Percentiles rank a stretch among this genome's conserved stretches.
These are phyloP conservation scores for Alternaria ventricosa DNA, from an alignment of 2,329 filamentous ascomycete genomes.

Conservation along the genomic window DNA sequence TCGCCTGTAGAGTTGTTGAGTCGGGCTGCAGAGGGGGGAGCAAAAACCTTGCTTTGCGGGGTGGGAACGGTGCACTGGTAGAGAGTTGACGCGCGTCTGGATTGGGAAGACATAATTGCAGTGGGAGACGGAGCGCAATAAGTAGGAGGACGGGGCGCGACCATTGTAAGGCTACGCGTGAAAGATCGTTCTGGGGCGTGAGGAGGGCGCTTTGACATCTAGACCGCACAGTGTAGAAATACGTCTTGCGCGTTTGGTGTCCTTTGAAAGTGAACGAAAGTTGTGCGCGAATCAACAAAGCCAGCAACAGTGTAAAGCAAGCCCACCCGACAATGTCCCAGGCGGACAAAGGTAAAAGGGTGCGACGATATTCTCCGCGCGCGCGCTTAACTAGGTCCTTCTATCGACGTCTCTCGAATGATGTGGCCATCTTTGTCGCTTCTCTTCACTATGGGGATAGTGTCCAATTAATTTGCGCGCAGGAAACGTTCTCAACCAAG, in stretches of 20 bases:
- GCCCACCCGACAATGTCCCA: slow-evolving; percentile 3
- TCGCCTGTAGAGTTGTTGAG: not conserved
- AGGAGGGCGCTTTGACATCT: slow-evolving; percentile 6
- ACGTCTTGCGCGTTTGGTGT: not conserved
- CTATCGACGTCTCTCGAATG: not conserved
- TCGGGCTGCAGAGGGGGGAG: not conserved
- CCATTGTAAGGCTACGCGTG: not conserved
- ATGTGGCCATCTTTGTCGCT: not conserved
- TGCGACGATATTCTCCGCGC: not conserved
- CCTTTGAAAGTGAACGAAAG: slow-evolving; percentile 1
- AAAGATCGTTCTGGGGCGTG: not conserved
- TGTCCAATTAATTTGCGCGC: not conserved
- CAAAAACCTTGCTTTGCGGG: not conserved
- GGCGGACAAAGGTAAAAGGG: slow-evolving; percentile 11
- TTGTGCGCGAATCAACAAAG: slow-evolving; percentile 1
- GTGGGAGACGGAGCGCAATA: not conserved
- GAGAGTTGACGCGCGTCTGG: not conserved
- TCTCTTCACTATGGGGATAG: not conserved
- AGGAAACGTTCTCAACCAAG: not conserved
- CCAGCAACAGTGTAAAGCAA: not conserved
- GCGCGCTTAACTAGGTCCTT: no score
- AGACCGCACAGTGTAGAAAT: not conserved
- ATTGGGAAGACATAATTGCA: not conserved
- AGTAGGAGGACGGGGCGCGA: not conserved
- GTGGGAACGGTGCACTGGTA: not conserved